These are phyloP conservation scores for Talaromyces islandicus DNA, from an alignment of 2,329 filamentous ascomycete genomes.

Conservation along the genomic window DNA sequence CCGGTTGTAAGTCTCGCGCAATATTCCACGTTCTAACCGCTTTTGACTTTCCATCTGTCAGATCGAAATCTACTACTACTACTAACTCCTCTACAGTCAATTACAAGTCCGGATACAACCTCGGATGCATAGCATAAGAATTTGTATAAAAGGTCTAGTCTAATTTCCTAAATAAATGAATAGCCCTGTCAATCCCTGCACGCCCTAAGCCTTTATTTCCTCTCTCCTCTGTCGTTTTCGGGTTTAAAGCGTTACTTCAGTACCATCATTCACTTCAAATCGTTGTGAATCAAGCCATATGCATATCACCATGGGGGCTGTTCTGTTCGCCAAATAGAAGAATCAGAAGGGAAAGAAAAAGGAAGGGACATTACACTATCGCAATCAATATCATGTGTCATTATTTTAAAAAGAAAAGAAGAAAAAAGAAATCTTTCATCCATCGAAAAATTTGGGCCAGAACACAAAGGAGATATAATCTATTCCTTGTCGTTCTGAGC, in stretches of 20 bases:
- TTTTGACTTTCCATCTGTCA: too few relatives aligned
- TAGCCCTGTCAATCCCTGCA: neutral
- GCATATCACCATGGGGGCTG: neutral
- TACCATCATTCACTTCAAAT: neutral
- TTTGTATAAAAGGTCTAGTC: neutral
- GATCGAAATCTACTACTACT: too few relatives aligned
- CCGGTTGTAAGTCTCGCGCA: too few relatives aligned
- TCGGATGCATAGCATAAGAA: neutral
- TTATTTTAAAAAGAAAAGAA: neutral
- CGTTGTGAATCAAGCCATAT: neutral
- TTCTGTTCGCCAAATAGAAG: neutral
- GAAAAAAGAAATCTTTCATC: neutral
- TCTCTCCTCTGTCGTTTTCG: neutral
- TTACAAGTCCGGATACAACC: neutral
- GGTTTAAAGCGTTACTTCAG: neutral
- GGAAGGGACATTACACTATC: neutral
- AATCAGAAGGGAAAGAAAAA: neutral
- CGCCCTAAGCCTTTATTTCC: neutral
- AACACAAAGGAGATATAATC: neutral
- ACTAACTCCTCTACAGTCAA: neutral
- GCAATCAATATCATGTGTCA: constrained; percentile 1
- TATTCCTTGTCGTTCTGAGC: neutral
- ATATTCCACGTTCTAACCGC: too few relatives aligned
- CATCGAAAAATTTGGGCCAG: neutral
- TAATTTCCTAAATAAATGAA: neutral